Evolutionary conservation across 2,329 filamentous ascomycete genomes (phyloP).

Genomic region (Chrysoporthe puriensis): DNA sequence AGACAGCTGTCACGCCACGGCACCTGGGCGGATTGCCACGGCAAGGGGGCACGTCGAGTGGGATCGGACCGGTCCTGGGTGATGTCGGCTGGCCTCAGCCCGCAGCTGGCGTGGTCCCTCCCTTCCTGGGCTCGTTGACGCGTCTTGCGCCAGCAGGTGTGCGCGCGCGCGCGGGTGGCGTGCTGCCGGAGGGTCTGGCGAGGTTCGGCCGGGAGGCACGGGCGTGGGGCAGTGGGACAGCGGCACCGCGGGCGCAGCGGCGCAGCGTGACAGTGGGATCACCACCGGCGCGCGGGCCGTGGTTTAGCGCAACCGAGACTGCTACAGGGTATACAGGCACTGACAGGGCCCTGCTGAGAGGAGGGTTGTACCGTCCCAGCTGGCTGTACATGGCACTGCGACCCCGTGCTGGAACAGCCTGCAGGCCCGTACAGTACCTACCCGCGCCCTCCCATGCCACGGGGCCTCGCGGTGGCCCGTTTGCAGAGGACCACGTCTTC

Average conservation of each 20-base stretch:
- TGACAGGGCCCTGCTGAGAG: background rate
- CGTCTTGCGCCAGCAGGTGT: background rate
- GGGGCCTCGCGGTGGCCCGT: no score
- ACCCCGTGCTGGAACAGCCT: no score
- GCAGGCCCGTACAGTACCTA: no score
- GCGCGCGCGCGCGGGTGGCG: background rate
- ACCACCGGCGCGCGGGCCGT: constrained; percentile 4
- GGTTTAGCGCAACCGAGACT: background rate
- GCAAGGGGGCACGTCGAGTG: no score
- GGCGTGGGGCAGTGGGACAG: background rate
- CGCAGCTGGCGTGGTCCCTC: background rate
- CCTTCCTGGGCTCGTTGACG: background rate
- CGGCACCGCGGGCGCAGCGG: background rate
- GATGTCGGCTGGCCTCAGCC: background rate
- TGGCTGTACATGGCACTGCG: no score
- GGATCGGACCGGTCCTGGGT: no score
- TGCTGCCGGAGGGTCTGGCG: background rate
- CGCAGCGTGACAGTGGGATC: background rate
- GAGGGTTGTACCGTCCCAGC: no score
- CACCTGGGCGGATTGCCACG: background rate
- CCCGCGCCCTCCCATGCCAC: no score
- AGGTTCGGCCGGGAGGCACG: background rate
- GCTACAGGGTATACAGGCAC: background rate
- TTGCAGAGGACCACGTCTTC: no score
- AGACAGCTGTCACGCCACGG: background rate